Percentiles rank a stretch among this genome's conserved stretches.
Evolutionary conservation across 805 yeast species (phyloP).

Genomic region (Candida qinlingensis): DNA sequence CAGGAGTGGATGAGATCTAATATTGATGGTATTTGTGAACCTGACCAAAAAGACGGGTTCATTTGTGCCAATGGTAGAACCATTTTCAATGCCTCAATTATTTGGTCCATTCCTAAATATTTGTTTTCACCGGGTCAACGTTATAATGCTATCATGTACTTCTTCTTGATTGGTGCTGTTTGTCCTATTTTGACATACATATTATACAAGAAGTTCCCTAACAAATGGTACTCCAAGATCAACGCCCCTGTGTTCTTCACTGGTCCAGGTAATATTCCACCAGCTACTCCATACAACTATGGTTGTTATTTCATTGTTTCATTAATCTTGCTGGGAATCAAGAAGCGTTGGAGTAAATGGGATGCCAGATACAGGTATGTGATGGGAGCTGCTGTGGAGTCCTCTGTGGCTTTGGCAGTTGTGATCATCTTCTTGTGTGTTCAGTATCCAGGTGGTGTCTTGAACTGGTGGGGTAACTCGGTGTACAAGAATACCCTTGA

Average conservation of each 20-base stretch:
- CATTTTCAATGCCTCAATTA: constrained; percentile 45
- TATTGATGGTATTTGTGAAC: constrained; percentile 33
- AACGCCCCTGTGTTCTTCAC: constrained; percentile 62
- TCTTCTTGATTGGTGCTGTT: constrained; percentile 48
- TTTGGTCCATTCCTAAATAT: constrained; percentile 49
- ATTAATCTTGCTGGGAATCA: constrained; percentile 38
- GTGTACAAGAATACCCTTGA: constrained; percentile 39
- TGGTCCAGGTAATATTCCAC: constrained; percentile 58
- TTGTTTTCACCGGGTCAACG: constrained; percentile 42
- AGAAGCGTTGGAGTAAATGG: constrained; percentile 45
- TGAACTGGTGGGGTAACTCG: constrained; percentile 57
- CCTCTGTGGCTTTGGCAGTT: constrained; percentile 58
- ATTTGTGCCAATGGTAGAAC: constrained; percentile 37
- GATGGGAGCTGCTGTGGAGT: constrained; percentile 52
- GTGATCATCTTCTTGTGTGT: constrained; percentile 50
- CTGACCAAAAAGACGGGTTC: constrained; percentile 37
- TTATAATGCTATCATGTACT: constrained; percentile 50
- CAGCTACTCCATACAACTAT: constrained; percentile 67
- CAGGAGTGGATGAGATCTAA: constrained; percentile 36
- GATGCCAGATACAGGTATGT: constrained; percentile 54
- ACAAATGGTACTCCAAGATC: constrained; percentile 31
- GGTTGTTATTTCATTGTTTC: constrained; percentile 46
- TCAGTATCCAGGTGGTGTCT: constrained; percentile 38
- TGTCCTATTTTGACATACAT: constrained; percentile 30
- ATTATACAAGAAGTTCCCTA: constrained; percentile 26